Conservation (phyloP, 768 basidiomycete genomes). For the Mycena vitilis region DNA sequence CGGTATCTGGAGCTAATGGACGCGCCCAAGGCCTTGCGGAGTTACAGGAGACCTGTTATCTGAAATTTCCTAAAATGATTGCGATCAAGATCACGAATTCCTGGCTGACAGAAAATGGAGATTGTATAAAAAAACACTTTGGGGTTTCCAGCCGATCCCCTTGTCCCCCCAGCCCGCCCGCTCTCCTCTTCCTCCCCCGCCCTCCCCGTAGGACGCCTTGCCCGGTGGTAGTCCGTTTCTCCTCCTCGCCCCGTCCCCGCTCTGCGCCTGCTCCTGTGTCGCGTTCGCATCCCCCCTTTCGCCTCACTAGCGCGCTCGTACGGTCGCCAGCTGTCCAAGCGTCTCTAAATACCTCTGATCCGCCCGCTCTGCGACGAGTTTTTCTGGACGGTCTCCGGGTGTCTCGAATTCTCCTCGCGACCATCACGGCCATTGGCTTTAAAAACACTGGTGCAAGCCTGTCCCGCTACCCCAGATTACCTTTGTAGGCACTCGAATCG, state of each 20-base stretch:
- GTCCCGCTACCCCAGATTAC: conserved; percentile 25
- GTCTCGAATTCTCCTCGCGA: conserved; percentile 7
- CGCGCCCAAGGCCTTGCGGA: neutral
- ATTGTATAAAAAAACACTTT: conserved; percentile 21
- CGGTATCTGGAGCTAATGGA: too few species aligned
- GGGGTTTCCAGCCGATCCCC: conserved; percentile 4
- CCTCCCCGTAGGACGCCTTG: neutral
- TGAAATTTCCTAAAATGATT: conserved; percentile 15
- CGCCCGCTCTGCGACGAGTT: conserved; percentile 14
- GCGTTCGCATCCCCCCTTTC: neutral
- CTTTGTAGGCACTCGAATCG: conserved; percentile 20
- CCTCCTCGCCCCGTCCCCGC: neutral
- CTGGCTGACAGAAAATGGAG: conserved; percentile 26
- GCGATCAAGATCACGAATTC: conserved; percentile 24
- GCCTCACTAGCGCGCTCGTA: conserved; percentile 6
- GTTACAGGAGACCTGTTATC: neutral
- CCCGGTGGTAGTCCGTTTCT: neutral
- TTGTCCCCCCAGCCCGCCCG: neutral
- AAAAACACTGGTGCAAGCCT: conserved; percentile 11
- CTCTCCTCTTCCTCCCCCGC: conserved; percentile 1
- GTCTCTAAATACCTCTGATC: conserved; percentile 20
- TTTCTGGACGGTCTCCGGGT: conserved; percentile 15
- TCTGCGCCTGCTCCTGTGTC: neutral
- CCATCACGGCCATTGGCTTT: conserved; percentile 19
- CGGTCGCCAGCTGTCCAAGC: conserved; percentile 16